Evolutionary conservation across 106 monocot genomes (phyloP).

Genomic region (Allium fistulosum): DNA sequence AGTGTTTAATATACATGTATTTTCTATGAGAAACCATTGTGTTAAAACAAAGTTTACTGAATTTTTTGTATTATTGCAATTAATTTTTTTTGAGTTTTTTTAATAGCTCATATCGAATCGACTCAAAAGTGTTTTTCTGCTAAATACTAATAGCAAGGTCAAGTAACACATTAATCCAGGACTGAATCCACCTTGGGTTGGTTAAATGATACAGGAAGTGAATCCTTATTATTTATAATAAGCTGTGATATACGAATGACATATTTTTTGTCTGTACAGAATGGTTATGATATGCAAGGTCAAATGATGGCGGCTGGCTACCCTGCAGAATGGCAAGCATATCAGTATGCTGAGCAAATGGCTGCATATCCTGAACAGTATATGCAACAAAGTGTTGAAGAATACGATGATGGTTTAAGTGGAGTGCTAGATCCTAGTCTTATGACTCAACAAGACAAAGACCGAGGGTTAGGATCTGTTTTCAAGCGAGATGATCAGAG

Average conservation of each 20-base stretch:
- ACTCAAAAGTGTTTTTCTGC: too few species aligned
- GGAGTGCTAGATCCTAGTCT: constrained; percentile 56
- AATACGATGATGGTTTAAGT: constrained; percentile 50
- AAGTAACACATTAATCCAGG: too few species aligned
- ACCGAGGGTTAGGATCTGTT: constrained; percentile 90
- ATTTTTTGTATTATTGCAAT: too few species aligned
- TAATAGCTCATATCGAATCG: too few species aligned
- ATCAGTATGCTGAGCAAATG: constrained; percentile 66
- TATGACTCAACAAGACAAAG: constrained; percentile 96
- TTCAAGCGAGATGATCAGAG: constrained; percentile 96
- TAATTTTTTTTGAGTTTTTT: too few species aligned
- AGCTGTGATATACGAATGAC: background rate
- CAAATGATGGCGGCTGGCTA: constrained; percentile 69
- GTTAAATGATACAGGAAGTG: too few species aligned
- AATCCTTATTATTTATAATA: background rate
- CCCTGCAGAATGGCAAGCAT: constrained; percentile 71
- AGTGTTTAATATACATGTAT: too few species aligned
- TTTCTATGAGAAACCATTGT: too few species aligned
- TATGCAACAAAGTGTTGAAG: constrained; percentile 58
- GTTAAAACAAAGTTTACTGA: too few species aligned
- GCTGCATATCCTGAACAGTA: constrained; percentile 63
- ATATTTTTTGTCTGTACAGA: constrained; percentile 29
- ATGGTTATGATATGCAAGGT: constrained; percentile 77
- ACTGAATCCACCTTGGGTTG: too few species aligned
- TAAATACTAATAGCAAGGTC: too few species aligned